Percentiles rank a stretch among this genome's conserved stretches.
Evolutionary conservation across 805 yeast species (phyloP).

Genomic region (Barnettozyma sucrosica): DNA sequence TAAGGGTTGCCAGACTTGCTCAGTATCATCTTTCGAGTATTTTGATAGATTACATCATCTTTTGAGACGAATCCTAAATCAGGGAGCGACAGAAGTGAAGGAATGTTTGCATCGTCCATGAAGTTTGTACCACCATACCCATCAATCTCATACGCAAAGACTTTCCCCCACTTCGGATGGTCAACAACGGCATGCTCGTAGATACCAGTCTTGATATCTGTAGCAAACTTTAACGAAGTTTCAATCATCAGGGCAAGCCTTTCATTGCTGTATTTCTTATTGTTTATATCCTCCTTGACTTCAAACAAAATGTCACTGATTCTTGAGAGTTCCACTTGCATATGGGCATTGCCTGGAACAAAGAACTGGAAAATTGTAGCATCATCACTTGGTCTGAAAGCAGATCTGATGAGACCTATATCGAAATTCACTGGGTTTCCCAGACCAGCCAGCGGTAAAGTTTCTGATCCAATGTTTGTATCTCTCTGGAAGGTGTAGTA

Average conservation of each 20-base stretch:
- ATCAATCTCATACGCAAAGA: constrained; percentile 84
- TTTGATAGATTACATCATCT: constrained; percentile 59
- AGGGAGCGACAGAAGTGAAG: constrained; percentile 75
- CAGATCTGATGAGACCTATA: constrained; percentile 72
- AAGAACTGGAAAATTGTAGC: constrained; percentile 75
- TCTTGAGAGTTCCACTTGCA: constrained; percentile 55
- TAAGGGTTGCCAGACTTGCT: constrained; percentile 73
- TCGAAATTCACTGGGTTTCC: constrained; percentile 78
- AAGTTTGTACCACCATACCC: constrained; percentile 69
- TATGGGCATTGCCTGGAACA: constrained; percentile 80
- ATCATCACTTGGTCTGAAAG: constrained; percentile 87
- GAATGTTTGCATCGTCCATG: constrained; percentile 92
- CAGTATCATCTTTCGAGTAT: constrained; percentile 73
- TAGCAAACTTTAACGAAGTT: constrained; percentile 33
- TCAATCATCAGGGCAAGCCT: constrained; percentile 15
- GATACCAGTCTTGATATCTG: constrained; percentile 47
- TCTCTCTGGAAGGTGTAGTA: constrained; percentile 66
- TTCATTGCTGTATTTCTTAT: constrained; percentile 21
- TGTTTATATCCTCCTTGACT: constrained; percentile 8
- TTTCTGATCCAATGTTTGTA: constrained; percentile 75
- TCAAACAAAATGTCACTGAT: constrained; percentile 26
- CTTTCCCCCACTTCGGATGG: constrained; percentile 67
- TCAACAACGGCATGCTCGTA: constrained; percentile 57
- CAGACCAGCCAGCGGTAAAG: constrained; percentile 68
- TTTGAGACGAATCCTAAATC: constrained; percentile 58